These are phyloP conservation scores for Saccharomyces hybrid DNA, from an alignment of 1,139 yeast species.

Conservation along the genomic window DNA sequence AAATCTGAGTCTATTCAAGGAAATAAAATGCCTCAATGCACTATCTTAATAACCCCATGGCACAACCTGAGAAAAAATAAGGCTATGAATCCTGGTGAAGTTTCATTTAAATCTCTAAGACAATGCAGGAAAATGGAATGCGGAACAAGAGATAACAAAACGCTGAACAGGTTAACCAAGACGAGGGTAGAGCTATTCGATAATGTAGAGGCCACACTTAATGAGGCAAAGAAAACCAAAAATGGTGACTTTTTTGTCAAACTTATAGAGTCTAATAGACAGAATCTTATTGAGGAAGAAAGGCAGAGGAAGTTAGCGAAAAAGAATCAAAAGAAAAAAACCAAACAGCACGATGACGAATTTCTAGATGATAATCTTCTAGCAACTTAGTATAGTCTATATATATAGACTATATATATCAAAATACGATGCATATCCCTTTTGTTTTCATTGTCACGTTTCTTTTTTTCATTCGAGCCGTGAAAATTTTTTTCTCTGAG, in stretches of 20 bases:
- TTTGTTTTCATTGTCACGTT: neutral
- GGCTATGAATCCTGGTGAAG: constrained; percentile 79
- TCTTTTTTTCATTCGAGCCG: neutral
- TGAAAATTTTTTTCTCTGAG: constrained; percentile 5
- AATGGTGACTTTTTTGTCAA: constrained; percentile 21
- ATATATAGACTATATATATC: neutral
- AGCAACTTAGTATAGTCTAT: neutral
- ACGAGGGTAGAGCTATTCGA: constrained; percentile 55
- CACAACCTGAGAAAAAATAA: constrained; percentile 62
- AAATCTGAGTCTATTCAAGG: constrained; percentile 78
- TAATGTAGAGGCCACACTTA: constrained; percentile 28
- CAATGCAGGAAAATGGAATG: constrained; percentile 50
- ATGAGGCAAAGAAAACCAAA: constrained; percentile 27
- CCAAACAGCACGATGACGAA: constrained; percentile 5
- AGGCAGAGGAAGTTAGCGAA: constrained; percentile 17
- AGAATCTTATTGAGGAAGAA: constrained; percentile 21
- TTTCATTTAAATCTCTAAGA: constrained; percentile 55
- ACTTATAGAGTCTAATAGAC: constrained; percentile 16
- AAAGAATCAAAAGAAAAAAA: constrained; percentile 12
- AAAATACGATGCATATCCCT: neutral
- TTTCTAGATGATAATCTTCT: neutral
- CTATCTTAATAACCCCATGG: constrained; percentile 73
- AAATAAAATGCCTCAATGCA: constrained; percentile 60
- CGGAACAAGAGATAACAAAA: constrained; percentile 51
- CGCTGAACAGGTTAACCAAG: constrained; percentile 58